Conservation (phyloP, 1,139 yeast species). For the Geotrichum klebahnii region DNA sequence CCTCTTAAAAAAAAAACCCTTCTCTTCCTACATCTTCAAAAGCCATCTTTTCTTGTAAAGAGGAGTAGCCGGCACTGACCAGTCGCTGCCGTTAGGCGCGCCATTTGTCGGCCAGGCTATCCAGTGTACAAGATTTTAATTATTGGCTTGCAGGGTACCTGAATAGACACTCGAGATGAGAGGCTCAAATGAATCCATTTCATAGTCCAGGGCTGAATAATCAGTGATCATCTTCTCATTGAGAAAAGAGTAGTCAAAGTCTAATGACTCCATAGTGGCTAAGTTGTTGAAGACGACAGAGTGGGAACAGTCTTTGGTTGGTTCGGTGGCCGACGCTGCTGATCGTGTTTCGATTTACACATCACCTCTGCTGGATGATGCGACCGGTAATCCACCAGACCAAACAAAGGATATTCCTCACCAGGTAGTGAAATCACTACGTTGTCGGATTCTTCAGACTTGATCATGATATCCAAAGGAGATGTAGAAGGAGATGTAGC, state of each 20-base stretch:
- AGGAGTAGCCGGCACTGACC: slow-evolving; percentile 24
- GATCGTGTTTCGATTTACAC: slow-evolving; percentile 36
- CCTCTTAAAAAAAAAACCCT: too few relatives aligned
- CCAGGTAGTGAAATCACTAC: slow-evolving; percentile 16
- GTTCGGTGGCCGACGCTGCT: slow-evolving; percentile 45
- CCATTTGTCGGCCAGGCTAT: slow-evolving; percentile 27
- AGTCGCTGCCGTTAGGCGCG: slow-evolving; percentile 32
- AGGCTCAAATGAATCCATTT: slow-evolving; percentile 25
- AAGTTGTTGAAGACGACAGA: slow-evolving; percentile 24
- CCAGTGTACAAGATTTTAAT: slow-evolving; percentile 1
- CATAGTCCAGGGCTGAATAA: slow-evolving; percentile 18
- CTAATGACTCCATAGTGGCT: slow-evolving; percentile 23
- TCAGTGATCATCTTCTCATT: slow-evolving; percentile 21
- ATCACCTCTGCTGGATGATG: slow-evolving; percentile 48
- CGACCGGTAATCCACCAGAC: slow-evolving; percentile 34
- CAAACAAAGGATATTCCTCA: slow-evolving; percentile 22
- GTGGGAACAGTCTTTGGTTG: slow-evolving; percentile 23
- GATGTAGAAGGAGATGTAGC: slow-evolving; percentile 29
- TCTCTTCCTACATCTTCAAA: too few relatives aligned
- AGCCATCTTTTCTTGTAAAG: too few relatives aligned
- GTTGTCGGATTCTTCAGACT: slow-evolving; percentile 18
- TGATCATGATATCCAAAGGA: slow-evolving; percentile 19
- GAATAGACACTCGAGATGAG: slow-evolving; percentile 29
- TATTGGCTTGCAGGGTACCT: slow-evolving; percentile 25
- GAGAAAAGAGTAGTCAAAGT: slow-evolving; percentile 23